A percentile compares a stretch with the other conserved stretches of the same genome.
phyloP scores from a whole-genome alignment of 352 stramenopile genomes.

The Lagenidium sp. region DNA sequence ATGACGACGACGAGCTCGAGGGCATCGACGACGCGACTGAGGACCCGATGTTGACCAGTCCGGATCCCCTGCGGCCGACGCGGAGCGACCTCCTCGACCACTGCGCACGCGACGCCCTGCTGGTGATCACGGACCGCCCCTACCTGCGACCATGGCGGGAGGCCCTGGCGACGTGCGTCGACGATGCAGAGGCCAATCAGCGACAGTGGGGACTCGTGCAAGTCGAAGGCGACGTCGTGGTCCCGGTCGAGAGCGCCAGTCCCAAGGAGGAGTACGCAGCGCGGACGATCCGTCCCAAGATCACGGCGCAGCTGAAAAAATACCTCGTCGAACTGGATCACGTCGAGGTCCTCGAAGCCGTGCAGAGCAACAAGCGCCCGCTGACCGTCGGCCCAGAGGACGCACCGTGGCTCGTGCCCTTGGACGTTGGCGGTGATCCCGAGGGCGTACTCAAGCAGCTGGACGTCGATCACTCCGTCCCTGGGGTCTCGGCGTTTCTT shows the following conservation, averaged over 20 bases:
- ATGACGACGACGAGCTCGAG: slow-evolving; percentile 1
- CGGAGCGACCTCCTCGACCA: slow-evolving; percentile 30
- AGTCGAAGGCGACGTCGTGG: slow-evolving; percentile 97
- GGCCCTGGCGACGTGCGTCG: slow-evolving; percentile 33
- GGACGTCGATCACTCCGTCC: slow-evolving; percentile 57
- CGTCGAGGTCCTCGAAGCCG: slow-evolving; percentile 16
- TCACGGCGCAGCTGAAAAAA: slow-evolving; percentile 85
- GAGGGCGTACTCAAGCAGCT: slow-evolving; percentile 27
- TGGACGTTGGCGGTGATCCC: slow-evolving; percentile 41
- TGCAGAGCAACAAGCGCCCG: slow-evolving; percentile 13
- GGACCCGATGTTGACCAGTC: background rate
- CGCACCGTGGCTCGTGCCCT: slow-evolving; percentile 5
- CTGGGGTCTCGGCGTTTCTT: slow-evolving; percentile 38
- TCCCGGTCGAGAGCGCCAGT: slow-evolving; percentile 89
- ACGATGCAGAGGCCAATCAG: slow-evolving; percentile 16
- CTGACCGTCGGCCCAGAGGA: slow-evolving; percentile 11
- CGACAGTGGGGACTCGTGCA: slow-evolving; percentile 77
- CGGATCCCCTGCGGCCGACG: background rate
- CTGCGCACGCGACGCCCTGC: slow-evolving; percentile 35
- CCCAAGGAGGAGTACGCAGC: slow-evolving; percentile 96
- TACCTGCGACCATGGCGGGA: slow-evolving; percentile 55
- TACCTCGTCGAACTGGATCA: slow-evolving; percentile 73
- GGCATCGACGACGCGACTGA: background rate
- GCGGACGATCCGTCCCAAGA: slow-evolving; percentile 96
- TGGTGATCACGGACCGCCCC: slow-evolving; percentile 71